Percentiles rank a stretch among this genome's conserved stretches.
Conservation (phyloP, 371 early-diverging fungal genomes). For the Saksenaea vasiformis region DNA sequence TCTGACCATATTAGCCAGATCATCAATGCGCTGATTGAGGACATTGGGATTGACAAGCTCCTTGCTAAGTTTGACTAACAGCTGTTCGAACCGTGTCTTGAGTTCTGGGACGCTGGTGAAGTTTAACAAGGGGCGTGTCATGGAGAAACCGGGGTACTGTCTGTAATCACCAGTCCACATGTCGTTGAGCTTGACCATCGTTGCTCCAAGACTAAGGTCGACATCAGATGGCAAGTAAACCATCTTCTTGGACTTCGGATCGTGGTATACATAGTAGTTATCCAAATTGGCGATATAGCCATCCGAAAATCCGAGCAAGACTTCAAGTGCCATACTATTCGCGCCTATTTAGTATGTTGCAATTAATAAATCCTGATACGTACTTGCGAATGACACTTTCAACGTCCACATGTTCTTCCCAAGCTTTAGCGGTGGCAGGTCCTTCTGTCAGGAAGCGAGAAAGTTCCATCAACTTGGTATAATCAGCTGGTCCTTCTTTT, state of each 20-base stretch:
- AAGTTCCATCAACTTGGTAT: conserved; percentile 26
- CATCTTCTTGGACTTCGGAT: conserved; percentile 11
- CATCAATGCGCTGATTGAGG: conserved; percentile 23
- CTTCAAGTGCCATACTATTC: no score
- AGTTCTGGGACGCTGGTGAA: conserved; percentile 16
- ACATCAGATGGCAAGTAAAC: conserved; percentile 35
- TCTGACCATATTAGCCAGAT: conserved; percentile 23
- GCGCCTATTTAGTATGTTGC: not conserved
- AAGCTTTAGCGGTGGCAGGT: conserved; percentile 20
- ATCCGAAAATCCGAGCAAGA: no score
- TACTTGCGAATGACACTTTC: conserved; percentile 39
- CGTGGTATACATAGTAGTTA: no score
- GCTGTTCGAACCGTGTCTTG: conserved; percentile 20
- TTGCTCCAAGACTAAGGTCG: conserved; percentile 31
- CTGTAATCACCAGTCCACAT: conserved; percentile 33
- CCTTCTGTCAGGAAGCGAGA: conserved; percentile 33
- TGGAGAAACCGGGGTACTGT: conserved; percentile 23
- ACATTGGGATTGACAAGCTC: conserved; percentile 23
- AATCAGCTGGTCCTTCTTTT: no score
- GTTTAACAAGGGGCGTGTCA: conserved; percentile 16
- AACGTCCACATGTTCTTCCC: conserved; percentile 32
- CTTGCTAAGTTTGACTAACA: conserved; percentile 18
- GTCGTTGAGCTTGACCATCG: conserved; percentile 7
- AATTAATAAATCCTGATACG: conserved; percentile 6
- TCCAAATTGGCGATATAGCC: no score